phyloP scores from a whole-genome alignment of 371 early-diverging fungal genomes.

The Chytridium lagenaria region DNA sequence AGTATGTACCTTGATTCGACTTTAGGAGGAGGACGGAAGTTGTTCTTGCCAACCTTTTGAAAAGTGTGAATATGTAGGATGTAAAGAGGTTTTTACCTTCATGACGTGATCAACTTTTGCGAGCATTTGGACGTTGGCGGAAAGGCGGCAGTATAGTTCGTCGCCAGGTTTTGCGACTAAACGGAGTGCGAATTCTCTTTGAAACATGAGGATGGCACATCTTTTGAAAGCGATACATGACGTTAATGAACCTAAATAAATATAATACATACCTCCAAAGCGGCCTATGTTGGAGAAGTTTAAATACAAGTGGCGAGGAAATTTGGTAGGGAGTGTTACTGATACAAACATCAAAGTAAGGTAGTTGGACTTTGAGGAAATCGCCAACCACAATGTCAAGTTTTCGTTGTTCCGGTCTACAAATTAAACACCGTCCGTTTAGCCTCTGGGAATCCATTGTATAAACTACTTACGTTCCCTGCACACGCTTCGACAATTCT shows the following conservation, averaged over 20 bases:
- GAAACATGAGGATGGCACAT: slow-evolving; percentile 98
- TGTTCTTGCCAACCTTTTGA: slow-evolving; percentile 93
- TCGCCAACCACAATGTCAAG: slow-evolving; percentile 98
- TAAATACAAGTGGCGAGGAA: slow-evolving; percentile 96
- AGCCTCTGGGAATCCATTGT: too few species aligned
- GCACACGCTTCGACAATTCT: slow-evolving; percentile 97
- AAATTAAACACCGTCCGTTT: not conserved
- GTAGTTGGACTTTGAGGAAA: slow-evolving; percentile 95
- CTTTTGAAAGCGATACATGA: slow-evolving; percentile 33
- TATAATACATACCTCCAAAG: slow-evolving; percentile 87
- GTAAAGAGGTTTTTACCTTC: slow-evolving; percentile 67
- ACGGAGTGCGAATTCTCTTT: slow-evolving; percentile 98
- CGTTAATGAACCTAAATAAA: not conserved
- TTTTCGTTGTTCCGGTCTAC: slow-evolving; percentile 72
- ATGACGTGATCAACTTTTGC: slow-evolving; percentile 97
- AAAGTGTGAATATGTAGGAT: slow-evolving; percentile 1
- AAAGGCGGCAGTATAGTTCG: slow-evolving; percentile 92
- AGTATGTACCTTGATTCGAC: too few species aligned
- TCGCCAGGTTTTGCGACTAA: slow-evolving; percentile 97
- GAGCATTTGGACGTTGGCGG: slow-evolving; percentile 97
- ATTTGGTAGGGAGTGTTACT: slow-evolving; percentile 99
- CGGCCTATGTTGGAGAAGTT: slow-evolving; percentile 94
- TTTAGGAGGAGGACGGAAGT: slow-evolving; percentile 99
- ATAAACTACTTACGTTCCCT: slow-evolving; percentile 89
- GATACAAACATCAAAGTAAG: slow-evolving; percentile 99